phyloP scores from a whole-genome alignment of 2,329 filamentous ascomycete species.

The Clonostachys sp. region DNA sequence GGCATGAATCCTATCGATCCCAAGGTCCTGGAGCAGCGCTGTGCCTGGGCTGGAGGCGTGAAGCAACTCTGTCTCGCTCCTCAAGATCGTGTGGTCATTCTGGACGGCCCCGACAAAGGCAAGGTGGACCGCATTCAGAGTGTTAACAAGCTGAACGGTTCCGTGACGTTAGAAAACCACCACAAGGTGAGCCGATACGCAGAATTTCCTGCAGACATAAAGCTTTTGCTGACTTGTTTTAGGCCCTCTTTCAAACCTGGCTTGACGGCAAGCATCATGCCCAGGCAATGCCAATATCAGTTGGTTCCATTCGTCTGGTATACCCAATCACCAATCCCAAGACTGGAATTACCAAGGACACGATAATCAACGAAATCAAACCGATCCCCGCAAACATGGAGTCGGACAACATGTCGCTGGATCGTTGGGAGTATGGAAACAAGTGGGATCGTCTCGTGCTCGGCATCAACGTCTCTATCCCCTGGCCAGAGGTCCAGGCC shows the following conservation, averaged over 20 bases:
- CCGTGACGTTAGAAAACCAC: slow-evolving; percentile 55
- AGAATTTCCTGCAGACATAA: background rate
- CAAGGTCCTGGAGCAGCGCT: slow-evolving; percentile 33
- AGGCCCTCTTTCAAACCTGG: background rate
- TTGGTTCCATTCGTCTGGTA: slow-evolving; percentile 76
- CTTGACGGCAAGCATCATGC: background rate
- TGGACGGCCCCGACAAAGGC: slow-evolving; percentile 74
- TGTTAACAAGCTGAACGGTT: slow-evolving; percentile 49
- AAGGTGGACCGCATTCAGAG: slow-evolving; percentile 70
- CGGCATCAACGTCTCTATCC: slow-evolving; percentile 67
- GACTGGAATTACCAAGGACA: slow-evolving; percentile 64
- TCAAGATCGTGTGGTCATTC: slow-evolving; percentile 78
- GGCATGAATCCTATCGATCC: slow-evolving; percentile 18
- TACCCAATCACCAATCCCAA: slow-evolving; percentile 64
- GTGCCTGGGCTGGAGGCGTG: slow-evolving; percentile 50
- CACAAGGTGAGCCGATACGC: slow-evolving; percentile 51
- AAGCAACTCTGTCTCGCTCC: slow-evolving; percentile 56
- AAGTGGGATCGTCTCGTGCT: slow-evolving; percentile 58
- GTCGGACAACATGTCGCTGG: slow-evolving; percentile 32
- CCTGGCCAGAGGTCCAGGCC: slow-evolving; percentile 62
- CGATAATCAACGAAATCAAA: slow-evolving; percentile 70
- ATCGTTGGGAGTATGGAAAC: slow-evolving; percentile 32
- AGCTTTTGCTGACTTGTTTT: too few species aligned
- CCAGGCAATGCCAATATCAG: slow-evolving; percentile 47
- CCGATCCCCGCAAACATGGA: slow-evolving; percentile 43